phyloP scores from a whole-genome alignment of 345 rosid genomes.

The Arabis alpina region DNA sequence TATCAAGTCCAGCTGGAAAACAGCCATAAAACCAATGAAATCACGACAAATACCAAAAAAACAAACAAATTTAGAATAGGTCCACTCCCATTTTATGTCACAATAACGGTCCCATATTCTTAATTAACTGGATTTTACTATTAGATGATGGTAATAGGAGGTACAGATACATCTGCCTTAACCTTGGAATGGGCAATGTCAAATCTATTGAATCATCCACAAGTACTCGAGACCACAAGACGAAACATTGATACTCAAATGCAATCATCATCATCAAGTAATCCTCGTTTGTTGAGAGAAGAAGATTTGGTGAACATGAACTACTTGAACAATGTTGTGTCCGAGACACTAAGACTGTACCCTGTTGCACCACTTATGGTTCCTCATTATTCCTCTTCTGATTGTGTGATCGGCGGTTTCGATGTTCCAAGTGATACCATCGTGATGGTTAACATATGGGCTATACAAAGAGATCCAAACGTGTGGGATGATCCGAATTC shows the following conservation, averaged over 20 bases:
- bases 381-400: conserved; percentile 51
- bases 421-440: conserved; percentile 47
- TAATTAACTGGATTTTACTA: background rate
- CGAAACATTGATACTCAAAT: conserved; percentile 30
- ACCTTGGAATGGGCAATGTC: conserved; percentile 46
- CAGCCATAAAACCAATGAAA: background rate
- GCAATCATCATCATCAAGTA: conserved; percentile 16
- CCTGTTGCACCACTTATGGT: conserved; percentile 50
- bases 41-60: background rate
- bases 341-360: conserved; percentile 51
- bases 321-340: conserved; percentile 43
- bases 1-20: conserved; percentile 7
- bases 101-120: conserved; percentile 5
- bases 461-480: conserved; percentile 50
- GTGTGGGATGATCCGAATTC: conserved; percentile 49
- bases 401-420: conserved; percentile 51
- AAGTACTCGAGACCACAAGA: conserved; percentile 34
- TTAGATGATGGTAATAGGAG: conserved; percentile 51
- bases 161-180: conserved; percentile 40
- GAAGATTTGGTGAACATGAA: conserved; percentile 40
- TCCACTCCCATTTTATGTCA: background rate
- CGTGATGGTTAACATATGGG: conserved; percentile 51
- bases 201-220: conserved; percentile 37
- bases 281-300: conserved; percentile 38
- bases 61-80: background rate